Evolutionary conservation across 2,329 filamentous ascomycete genomes (phyloP).

Genomic region (Calonectria ilicicola): DNA sequence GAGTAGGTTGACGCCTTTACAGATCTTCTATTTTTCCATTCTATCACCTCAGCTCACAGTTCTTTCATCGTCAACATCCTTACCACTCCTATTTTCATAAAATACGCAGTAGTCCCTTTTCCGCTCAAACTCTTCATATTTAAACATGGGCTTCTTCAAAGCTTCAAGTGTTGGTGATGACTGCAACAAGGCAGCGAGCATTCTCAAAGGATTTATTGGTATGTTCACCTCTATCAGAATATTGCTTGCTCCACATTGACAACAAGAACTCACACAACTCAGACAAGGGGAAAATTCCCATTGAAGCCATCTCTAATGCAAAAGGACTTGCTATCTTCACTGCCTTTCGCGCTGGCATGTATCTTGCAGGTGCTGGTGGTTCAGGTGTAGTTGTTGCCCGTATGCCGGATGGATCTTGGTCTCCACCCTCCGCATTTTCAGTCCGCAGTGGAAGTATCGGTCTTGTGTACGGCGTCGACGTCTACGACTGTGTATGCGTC

Average conservation of each 20-base stretch:
- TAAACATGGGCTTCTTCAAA: slow-evolving; percentile 26
- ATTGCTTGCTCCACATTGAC: background rate
- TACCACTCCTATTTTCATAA: no score
- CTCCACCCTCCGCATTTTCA: slow-evolving; percentile 77
- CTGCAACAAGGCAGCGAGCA: slow-evolving; percentile 25
- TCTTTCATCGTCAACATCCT: background rate
- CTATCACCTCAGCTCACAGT: background rate
- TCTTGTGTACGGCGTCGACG: slow-evolving; percentile 78
- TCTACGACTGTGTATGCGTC: slow-evolving; percentile 81
- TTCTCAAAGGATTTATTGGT: slow-evolving; percentile 27
- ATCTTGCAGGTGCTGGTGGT: slow-evolving; percentile 67
- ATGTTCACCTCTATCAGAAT: background rate
- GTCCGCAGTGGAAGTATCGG: slow-evolving; percentile 77
- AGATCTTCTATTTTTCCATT: background rate
- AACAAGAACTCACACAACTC: background rate
- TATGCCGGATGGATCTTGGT: slow-evolving; percentile 70
- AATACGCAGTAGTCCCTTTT: background rate
- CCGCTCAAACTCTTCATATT: background rate
- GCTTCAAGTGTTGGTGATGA: slow-evolving; percentile 17
- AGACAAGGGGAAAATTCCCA: slow-evolving; percentile 45
- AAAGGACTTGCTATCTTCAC: slow-evolving; percentile 71
- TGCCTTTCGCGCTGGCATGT: slow-evolving; percentile 68
- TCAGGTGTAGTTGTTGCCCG: slow-evolving; percentile 66
- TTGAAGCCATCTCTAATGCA: slow-evolving; percentile 63
- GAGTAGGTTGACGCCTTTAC: background rate